These are phyloP conservation scores for Hanseniaspora lachancei DNA, from an alignment of 805 yeast genomes.

Conservation along the genomic window DNA sequence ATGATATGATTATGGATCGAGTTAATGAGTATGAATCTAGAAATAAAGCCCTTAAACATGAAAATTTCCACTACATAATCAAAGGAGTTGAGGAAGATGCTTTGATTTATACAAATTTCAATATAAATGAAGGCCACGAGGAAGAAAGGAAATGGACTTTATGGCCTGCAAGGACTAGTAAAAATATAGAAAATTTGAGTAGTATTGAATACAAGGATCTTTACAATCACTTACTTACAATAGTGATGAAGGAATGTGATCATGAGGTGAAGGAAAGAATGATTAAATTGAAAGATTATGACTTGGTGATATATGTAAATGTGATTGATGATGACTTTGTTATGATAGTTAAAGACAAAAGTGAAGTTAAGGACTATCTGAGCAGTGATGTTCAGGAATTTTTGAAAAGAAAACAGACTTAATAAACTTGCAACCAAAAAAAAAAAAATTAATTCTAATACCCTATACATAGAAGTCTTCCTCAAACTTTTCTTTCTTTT, in stretches of 20 bases:
- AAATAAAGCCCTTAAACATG: background rate
- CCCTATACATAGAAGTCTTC: background rate
- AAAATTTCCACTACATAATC: background rate
- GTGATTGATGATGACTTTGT: background rate
- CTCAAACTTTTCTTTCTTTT: background rate
- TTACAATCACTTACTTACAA: constrained; percentile 1
- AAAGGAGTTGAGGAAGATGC: background rate
- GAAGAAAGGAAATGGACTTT: background rate
- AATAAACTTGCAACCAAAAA: background rate
- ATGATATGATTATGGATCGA: background rate
- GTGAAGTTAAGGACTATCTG: background rate
- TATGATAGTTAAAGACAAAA: constrained; percentile 6
- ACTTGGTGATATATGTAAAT: constrained; percentile 5
- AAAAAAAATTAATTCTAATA: background rate
- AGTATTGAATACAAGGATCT: background rate
- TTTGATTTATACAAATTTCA: background rate
- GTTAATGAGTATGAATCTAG: background rate
- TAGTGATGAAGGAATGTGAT: background rate
- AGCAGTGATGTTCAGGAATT: background rate
- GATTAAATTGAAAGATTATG: constrained; percentile 8
- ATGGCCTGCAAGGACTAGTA: background rate
- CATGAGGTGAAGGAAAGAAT: background rate
- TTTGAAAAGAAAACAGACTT: background rate
- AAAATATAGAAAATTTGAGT: background rate
- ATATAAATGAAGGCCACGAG: background rate